Evolutionary conservation across 768 basidiomycete species (phyloP).

Genomic region (Lactifluus hygrophoroides): DNA sequence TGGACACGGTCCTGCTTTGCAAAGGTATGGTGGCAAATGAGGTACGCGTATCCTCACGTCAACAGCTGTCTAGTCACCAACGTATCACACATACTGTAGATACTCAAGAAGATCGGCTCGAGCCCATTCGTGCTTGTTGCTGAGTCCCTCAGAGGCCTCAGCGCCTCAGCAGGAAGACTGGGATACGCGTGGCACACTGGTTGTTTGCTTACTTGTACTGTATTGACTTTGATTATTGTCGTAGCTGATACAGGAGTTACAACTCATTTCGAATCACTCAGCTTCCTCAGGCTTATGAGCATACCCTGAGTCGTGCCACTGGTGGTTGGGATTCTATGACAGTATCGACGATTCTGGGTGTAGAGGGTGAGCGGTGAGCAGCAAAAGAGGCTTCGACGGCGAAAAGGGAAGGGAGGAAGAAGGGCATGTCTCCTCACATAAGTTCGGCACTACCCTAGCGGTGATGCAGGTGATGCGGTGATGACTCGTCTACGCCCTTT

Average conservation of each 20-base stretch:
- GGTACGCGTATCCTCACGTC: conserved; percentile 22
- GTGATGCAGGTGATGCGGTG: no score
- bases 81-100: conserved; percentile 29
- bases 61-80: neutral
- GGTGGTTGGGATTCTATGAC: no score
- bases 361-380: no score
- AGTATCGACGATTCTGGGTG: no score
- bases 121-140: conserved; percentile 77
- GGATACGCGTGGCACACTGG: conserved; percentile 29
- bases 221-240: neutral
- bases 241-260: conserved; percentile 72
- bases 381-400: no score
- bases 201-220: neutral
- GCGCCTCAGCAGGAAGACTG: conserved; percentile 88
- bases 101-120: conserved; percentile 59
- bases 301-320: no score
- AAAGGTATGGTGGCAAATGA: neutral
- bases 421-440: no score
- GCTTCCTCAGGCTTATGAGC: no score
- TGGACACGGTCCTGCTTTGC: neutral
- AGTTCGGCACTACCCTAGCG: no score
- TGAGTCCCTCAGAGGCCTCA: no score
- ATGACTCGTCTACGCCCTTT: no score
- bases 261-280: conserved; percentile 71
- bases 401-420: no score